phyloP scores from a whole-genome alignment of 805 yeast genomes.

The Phaffomyces antillensis region DNA sequence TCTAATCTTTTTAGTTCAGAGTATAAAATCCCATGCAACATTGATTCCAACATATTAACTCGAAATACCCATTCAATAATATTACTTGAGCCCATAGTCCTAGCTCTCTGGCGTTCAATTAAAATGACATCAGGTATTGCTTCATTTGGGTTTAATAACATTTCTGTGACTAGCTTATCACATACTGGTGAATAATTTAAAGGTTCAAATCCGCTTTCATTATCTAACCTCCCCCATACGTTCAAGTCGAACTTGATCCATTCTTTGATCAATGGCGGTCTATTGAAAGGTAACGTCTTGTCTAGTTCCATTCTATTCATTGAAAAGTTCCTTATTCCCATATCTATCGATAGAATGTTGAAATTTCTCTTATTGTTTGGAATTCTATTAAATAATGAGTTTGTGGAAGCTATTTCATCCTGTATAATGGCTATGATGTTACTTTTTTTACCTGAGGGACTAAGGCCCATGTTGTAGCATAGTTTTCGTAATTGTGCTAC shows the following conservation, averaged over 20 bases:
- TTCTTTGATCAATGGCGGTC: constrained; percentile 23
- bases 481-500: constrained; percentile 10
- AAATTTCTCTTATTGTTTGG: constrained; percentile 17
- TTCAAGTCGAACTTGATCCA: constrained; percentile 30
- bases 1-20: constrained; percentile 2
- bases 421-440: constrained; percentile 4
- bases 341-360: constrained; percentile 28
- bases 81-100: constrained; percentile 38
- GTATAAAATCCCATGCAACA: constrained; percentile 30
- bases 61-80: constrained; percentile 46
- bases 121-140: constrained; percentile 34
- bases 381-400: constrained; percentile 6
- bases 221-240: constrained; percentile 9
- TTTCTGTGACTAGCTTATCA: constrained; percentile 20
- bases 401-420: constrained; percentile 1
- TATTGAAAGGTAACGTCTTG: constrained; percentile 15
- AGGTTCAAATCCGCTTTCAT: constrained; percentile 18
- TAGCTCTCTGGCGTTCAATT: constrained; percentile 50
- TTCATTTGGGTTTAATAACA: constrained; percentile 15
- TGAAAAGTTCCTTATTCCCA: constrained; percentile 33
- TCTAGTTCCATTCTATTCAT: constrained; percentile 21
- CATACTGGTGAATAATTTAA: constrained; percentile 18
- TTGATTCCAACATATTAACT: constrained; percentile 48
- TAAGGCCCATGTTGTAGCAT: constrained; percentile 13
- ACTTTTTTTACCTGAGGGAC: constrained; percentile 13